Conservation (phyloP, 2,329 filamentous ascomycete genomes). For the Trichophyton schoenleinii region DNA sequence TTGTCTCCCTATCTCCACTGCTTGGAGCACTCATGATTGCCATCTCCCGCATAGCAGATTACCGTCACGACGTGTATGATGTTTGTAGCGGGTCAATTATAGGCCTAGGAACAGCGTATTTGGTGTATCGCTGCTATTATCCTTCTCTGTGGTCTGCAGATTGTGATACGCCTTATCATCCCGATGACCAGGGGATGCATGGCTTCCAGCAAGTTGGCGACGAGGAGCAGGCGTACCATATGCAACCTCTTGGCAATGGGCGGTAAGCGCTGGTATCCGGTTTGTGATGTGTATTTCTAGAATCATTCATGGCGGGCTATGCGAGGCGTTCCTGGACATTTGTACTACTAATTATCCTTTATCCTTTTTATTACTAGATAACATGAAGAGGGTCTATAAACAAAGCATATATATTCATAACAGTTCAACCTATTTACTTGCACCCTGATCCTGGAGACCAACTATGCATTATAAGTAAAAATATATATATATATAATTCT, state of each 20-base stretch:
- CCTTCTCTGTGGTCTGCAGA: conserved; percentile 24
- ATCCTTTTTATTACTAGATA: background rate
- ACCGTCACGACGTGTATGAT: conserved; percentile 52
- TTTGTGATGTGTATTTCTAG: background rate
- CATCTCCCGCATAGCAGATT: conserved; percentile 50
- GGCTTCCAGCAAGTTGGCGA: conserved; percentile 10
- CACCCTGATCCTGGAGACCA: too few relatives aligned
- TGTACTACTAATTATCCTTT: background rate
- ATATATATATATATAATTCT: background rate
- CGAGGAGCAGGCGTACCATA: conserved; percentile 12
- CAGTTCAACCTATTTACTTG: too few relatives aligned
- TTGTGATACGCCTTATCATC: conserved; percentile 12
- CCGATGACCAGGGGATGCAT: conserved; percentile 4
- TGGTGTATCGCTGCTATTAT: conserved; percentile 50
- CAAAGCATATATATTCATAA: too few relatives aligned
- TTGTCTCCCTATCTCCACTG: conserved; percentile 44
- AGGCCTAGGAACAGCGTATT: conserved; percentile 43
- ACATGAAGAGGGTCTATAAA: too few relatives aligned
- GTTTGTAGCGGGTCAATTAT: conserved; percentile 45
- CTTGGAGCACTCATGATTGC: conserved; percentile 48
- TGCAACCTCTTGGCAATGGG: conserved; percentile 1
- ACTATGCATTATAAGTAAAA: background rate
- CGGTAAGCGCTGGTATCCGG: background rate
- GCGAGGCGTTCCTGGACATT: background rate
- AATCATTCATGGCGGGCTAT: background rate